Evolutionary conservation across 2,329 filamentous ascomycete genomes (phyloP), one percentile per base, ranked within the genome.

Genomic region (Monilinia polystroma): DNA sequence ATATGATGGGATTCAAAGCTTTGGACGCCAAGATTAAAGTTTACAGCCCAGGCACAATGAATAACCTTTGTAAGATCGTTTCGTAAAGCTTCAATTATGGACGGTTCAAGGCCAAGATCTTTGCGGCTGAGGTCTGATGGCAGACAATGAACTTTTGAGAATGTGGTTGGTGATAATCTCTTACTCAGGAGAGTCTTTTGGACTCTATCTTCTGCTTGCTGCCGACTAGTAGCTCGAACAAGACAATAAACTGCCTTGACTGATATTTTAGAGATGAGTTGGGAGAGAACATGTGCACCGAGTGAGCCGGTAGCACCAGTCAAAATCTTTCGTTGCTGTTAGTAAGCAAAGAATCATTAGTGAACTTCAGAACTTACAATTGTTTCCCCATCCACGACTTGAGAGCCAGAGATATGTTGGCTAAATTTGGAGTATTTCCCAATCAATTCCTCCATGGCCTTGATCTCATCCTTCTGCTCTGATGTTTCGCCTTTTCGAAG

Each of bases 261-360:
- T 11, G 62, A 56, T 23, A 52, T 14, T 4, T 52, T 63, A 0
- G 23, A 18, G 14, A 84, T 82, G 10, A 91, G 81, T 26, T 86
- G 82, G 4, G 83, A 81, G 1, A 86, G 79, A 1, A 89, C 77
- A 71, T 89, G 86, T 0, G 85, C 81, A 1, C 88, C 88, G 0
- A 90, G 79, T 2, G 87, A 87, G 0, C 88, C 88, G 0, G 88
- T 90, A 0, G 83, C 82, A 1, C 88, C 88, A 0, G 88, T 90
- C 6, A 90, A 75, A 1, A 87, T 75, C 73, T 79, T 67, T 2
- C 16, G 23, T 35, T 26, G 3, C 11, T 6, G n/a, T 67, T 49
- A 60, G 56, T 23, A 59, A 38, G 41, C 7, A 49, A 49, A 20
- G 43, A 8, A 41, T 66, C 51, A 47, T 6, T 3, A 18, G 7